These are phyloP conservation scores for Aureobasidium sp. DNA, from an alignment of 2,329 filamentous ascomycete genomes.

Conservation along the genomic window DNA sequence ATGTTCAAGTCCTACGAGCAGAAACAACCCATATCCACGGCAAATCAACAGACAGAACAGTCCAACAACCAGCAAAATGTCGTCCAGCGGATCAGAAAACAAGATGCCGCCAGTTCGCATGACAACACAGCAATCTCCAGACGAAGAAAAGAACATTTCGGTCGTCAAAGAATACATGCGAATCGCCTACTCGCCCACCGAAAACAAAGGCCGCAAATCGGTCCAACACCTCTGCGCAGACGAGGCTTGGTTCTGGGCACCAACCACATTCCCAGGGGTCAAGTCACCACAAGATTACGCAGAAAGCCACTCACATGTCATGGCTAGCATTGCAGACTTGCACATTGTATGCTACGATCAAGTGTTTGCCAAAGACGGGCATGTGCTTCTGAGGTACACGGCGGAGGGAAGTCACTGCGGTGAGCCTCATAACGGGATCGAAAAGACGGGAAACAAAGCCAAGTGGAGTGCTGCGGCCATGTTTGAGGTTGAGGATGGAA, in stretches of 20 bases:
- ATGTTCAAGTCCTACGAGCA: background rate
- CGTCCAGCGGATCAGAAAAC: constrained; percentile 14
- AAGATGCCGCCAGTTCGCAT: constrained; percentile 19
- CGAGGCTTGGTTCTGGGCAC: constrained; percentile 31
- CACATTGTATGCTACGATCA: constrained; percentile 33
- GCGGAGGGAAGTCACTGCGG: constrained; percentile 34
- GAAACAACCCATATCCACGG: background rate
- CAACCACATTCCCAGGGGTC: constrained; percentile 34
- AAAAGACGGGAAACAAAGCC: constrained; percentile 29
- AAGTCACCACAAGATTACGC: constrained; percentile 34
- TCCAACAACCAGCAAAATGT: background rate
- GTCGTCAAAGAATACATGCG: constrained; percentile 34
- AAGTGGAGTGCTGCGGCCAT: constrained; percentile 35
- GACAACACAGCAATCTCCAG: constrained; percentile 20
- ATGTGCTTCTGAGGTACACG: constrained; percentile 33
- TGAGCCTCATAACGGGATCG: constrained; percentile 31
- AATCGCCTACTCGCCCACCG: constrained; percentile 32
- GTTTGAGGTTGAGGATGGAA: constrained; percentile 32
- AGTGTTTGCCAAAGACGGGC: constrained; percentile 31
- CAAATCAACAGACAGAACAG: too few relatives aligned
- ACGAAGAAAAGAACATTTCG: constrained; percentile 28
- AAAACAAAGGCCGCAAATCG: constrained; percentile 30
- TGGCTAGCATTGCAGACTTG: constrained; percentile 31
- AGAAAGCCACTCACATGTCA: constrained; percentile 32
- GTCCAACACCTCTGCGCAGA: constrained; percentile 31